phyloP scores from a whole-genome alignment of 345 rosid species.

The Pelargonium nanum region DNA sequence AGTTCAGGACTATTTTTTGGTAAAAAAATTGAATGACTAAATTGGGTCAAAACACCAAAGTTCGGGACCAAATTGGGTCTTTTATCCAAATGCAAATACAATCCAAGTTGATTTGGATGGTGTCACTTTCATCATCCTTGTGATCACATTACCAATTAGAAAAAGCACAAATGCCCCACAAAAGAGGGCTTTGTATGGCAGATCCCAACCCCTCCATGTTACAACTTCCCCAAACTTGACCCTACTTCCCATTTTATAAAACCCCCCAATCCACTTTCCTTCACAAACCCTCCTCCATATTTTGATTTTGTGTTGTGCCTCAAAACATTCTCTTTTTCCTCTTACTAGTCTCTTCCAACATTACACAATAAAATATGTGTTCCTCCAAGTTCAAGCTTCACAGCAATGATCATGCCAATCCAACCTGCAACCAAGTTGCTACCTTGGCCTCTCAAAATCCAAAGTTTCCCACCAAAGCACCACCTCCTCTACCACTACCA shows the following conservation, averaged over 20 bases:
- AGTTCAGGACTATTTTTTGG: too few species aligned
- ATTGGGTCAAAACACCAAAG: neutral
- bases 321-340: too few species aligned
- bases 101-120: neutral
- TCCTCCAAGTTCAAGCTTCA: constrained; percentile 27
- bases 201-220: neutral
- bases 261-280: neutral
- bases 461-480: constrained; percentile 11
- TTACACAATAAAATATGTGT: constrained; percentile 21
- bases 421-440: constrained; percentile 38
- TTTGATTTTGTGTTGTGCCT: too few species aligned
- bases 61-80: too few species aligned
- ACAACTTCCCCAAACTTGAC: neutral
- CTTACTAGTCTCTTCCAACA: neutral
- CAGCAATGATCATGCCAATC: constrained; percentile 19
- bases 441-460: constrained; percentile 20
- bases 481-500: constrained; percentile 15
- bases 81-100: neutral
- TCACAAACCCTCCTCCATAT: neutral
- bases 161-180: neutral
- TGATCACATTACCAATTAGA: too few species aligned
- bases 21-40: too few species aligned
- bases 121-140: neutral
- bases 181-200: neutral
- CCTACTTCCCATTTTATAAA: neutral